Conservation (phyloP, 805 yeast species). For the Saturnispora besseyi region DNA sequence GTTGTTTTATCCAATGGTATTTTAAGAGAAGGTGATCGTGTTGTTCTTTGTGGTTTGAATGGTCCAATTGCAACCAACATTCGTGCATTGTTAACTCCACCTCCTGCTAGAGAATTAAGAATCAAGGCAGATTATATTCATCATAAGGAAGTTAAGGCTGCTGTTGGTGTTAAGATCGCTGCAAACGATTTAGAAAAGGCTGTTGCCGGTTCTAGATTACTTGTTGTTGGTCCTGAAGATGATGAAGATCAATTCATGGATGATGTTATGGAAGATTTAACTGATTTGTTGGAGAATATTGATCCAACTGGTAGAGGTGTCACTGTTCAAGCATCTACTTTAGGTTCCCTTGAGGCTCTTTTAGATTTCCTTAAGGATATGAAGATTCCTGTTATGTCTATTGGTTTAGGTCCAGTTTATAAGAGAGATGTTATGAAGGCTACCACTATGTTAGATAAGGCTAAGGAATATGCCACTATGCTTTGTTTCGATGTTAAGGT, state of each 20-base stretch:
- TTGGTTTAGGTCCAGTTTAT: slow-evolving; percentile 95
- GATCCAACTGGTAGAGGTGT: slow-evolving; percentile 96
- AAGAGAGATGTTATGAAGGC: slow-evolving; percentile 99
- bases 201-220: slow-evolving; percentile 94
- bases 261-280: slow-evolving; percentile 97
- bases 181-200: slow-evolving; percentile 98
- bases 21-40: slow-evolving; percentile 87
- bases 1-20: slow-evolving; percentile 96
- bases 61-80: slow-evolving; percentile 97
- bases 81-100: slow-evolving; percentile 94
- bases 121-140: slow-evolving; percentile 94
- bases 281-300: slow-evolving; percentile 89
- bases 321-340: slow-evolving; percentile 95
- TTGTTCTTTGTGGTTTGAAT: slow-evolving; percentile 94
- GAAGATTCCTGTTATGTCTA: slow-evolving; percentile 99
- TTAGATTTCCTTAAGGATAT: slow-evolving; percentile 94
- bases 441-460: slow-evolving; percentile 91
- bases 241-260: slow-evolving; percentile 97
- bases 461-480: slow-evolving; percentile 95
- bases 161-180: slow-evolving; percentile 96
- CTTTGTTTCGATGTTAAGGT: slow-evolving; percentile 95
- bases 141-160: slow-evolving; percentile 97
- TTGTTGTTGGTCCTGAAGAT: slow-evolving; percentile 93
- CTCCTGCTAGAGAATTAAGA: slow-evolving; percentile 92
- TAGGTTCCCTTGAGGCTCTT: slow-evolving; percentile 96